Base-by-base conservation (phyloP, 2,329 filamentous ascomycete genomes). In the Fusarium piperis region DNA sequence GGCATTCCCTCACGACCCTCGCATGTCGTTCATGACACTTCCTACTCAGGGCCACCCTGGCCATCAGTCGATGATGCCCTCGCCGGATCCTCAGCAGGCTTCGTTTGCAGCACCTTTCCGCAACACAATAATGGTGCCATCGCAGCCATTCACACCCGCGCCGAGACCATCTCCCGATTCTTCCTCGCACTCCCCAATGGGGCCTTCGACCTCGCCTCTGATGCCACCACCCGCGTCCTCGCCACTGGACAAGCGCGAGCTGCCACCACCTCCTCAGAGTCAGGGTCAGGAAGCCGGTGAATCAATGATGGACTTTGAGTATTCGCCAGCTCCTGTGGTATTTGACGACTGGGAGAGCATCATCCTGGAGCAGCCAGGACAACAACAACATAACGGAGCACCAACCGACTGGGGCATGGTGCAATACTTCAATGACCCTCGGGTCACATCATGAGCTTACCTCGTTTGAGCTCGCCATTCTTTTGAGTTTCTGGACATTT, bases 331-430 rank as follows among this genome's bases (percentile, higher is more conserved):
- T 3, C 77, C 79, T 9, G 77, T 82, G 33, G 77, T 81, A 11
- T 83, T 84, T 48, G 80, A 83, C 3, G 82, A 83, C 65, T 85
- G 83, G 83, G 82, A 82, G 61, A 81, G 77, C 62, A 78, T 84
- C 32, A 72, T 82, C 20, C 74, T 81, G 20, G 78, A 81, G 48
- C 80, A 81, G 62, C 71, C 68, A 11, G 61, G 73, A 23, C 77
- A 77, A 52, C 79, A 75, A n/a, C 76, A 76, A 46, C 66, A 66
- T 46, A 71, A 59, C 63, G 72, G 65, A 23, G 38, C 62, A 46
- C 44, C 57, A 35, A 62, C 69, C 46, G 75, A 68, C 30, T 82
- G 80, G 80, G 74, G 76, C 1, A 81, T 82, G 77, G 74, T 80
- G 72, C 78, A 77, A 56, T 81, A 80, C 68, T 82, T 79, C 62